These are phyloP conservation scores for Diaporthe destruens DNA, from an alignment of 2,329 filamentous ascomycete species.

Conservation along the genomic window DNA sequence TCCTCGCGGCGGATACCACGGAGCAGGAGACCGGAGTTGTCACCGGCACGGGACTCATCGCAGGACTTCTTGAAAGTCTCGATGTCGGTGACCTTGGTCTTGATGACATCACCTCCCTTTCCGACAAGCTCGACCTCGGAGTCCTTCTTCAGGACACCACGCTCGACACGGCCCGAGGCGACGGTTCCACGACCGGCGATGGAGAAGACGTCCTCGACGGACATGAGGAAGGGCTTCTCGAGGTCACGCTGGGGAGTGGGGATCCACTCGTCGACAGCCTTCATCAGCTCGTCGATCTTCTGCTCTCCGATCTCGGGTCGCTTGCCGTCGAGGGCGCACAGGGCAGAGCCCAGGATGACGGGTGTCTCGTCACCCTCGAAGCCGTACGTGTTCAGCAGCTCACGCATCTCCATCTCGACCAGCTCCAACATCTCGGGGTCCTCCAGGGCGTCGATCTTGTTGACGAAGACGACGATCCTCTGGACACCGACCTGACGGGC, in stretches of 20 bases:
- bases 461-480: constrained; percentile 98
- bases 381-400: constrained; percentile 90
- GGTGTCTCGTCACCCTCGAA: constrained; percentile 99
- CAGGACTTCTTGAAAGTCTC: constrained; percentile 99
- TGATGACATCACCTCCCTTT: constrained; percentile 84
- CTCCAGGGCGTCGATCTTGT: constrained; percentile 98
- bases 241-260: constrained; percentile 93
- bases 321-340: constrained; percentile 91
- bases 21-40: constrained; percentile 97
- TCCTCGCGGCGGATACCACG: constrained; percentile 97
- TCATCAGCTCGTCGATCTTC: constrained; percentile 93
- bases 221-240: constrained; percentile 99
- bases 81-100: constrained; percentile 99
- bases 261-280: constrained; percentile 94
- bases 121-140: constrained; percentile 94
- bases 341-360: constrained; percentile 95
- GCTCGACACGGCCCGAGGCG: constrained; percentile 96
- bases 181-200: constrained; percentile 96
- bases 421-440: constrained; percentile 99
- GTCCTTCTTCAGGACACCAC: constrained; percentile 93
- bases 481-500: constrained; percentile 98
- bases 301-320: constrained; percentile 85
- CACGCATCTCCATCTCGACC: constrained; percentile 99
- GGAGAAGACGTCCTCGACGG: constrained; percentile 92
- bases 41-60: constrained; percentile 93